phyloP scores from a whole-genome alignment of 2,329 filamentous ascomycete genomes.

The Dactylellina drechsleri region DNA sequence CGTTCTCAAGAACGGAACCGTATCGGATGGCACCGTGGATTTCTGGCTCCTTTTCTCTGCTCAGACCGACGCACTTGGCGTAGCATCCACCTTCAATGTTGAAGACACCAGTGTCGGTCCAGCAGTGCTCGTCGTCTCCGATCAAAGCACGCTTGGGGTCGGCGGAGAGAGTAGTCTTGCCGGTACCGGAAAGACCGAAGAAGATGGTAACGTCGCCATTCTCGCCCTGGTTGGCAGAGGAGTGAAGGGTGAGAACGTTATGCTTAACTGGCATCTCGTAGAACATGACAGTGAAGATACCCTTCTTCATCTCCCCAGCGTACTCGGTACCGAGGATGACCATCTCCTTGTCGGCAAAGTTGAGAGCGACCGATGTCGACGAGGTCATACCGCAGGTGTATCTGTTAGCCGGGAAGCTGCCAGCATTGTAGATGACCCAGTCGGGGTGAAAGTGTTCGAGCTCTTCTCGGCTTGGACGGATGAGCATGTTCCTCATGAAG shows the following conservation, averaged over 20 bases:
- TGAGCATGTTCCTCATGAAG: constrained; percentile 99
- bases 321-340: constrained; percentile 99
- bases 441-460: constrained; percentile 98
- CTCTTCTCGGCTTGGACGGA: constrained; percentile 89
- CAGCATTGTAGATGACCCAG: constrained; percentile 99
- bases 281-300: constrained; percentile 98
- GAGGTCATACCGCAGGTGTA: constrained; percentile 99
- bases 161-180: constrained; percentile 97
- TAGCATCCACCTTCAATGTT: constrained; percentile 99
- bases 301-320: constrained; percentile 97
- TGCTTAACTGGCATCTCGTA: constrained; percentile 99
- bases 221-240: constrained; percentile 96
- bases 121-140: constrained; percentile 99
- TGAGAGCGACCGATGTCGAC: constrained; percentile 95
- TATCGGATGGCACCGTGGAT: constrained; percentile 96
- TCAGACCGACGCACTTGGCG: constrained; percentile 97
- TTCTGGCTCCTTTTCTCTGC: constrained; percentile 98
- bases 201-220: constrained; percentile 97
- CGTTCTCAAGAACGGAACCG: constrained; percentile 97
- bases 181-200: constrained; percentile 97
- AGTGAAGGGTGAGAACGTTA: constrained; percentile 97
- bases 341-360: constrained; percentile 99
- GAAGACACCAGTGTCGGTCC: constrained; percentile 95
- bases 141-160: constrained; percentile 96
- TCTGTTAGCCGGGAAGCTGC: constrained; percentile 93